Evolutionary conservation across 2,329 filamentous ascomycete species (phyloP), one percentile per base, ranked within the genome.

Genomic region (Ceratocystis diversiconidia): DNA sequence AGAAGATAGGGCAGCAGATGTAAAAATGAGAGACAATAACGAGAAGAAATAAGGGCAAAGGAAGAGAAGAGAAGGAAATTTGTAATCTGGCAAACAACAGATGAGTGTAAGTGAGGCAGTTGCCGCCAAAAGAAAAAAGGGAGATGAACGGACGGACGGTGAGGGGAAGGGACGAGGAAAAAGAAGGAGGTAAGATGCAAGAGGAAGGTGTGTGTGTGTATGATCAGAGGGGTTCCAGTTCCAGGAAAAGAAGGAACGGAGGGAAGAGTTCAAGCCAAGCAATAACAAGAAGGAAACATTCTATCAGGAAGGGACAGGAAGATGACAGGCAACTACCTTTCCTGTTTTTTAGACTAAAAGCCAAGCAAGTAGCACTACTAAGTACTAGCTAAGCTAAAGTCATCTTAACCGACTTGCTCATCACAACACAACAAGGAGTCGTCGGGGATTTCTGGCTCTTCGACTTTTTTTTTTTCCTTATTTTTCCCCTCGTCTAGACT

Each of bases 241-340:
- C 22, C 50, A 46, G 19, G 12, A 22, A 64, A 50, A 64, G 30
- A 36, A 44, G 48, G n/a, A 64, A 28, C 36, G 22, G 12, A 44
- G 22, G 12, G 50, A 17, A 50, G n/a, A 19, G 43, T 22, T 15
- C 30, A 62, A 62, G 19, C 55, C 25, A 60, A 60, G 55, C 28
- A n/a, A 46, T 5, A 62, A 43, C 25, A 12, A 46, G 36, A 41
- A 61, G 12, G 43, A 44, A 61, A 22, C 60, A 43, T 43, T 32
- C 55, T 12, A 41, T 41, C 36, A 41, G 36, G 10, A 25, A 52
- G 48, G 10, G 25, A 52, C 48, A 52, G 48, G 48, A 52, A 28
- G 22, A 30, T 59, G 55, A 59, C 55, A 59, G 55, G 55, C 55
- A 59, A 59, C 55, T 59, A 30, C 55, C 55, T 59, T 59, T 59